Evolutionary conservation across 805 yeast genomes (phyloP), one percentile per base, ranked within the genome.

Genomic region (Brettanomyces naardenensis): DNA sequence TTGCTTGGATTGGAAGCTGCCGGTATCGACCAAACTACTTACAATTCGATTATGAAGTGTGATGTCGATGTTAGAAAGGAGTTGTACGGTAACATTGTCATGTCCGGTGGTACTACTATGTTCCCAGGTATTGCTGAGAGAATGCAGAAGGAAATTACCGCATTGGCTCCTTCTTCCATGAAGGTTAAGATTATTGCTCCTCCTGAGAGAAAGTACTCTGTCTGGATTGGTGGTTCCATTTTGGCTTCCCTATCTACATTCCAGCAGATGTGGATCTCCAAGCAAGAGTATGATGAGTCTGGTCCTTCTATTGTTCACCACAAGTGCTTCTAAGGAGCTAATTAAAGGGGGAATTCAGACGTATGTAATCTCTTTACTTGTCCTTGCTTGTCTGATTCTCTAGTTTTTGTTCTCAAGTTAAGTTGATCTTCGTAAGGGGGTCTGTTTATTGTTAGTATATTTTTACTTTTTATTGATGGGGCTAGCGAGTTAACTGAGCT

Each of bases 201-300:
- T 55, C 97, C 97, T 54, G 98, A 92, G 74, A 83, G 98, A 73
- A 92, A 92, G 73, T 92, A 85, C 84, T 85, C 95, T 61, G 96
- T 89, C 74, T 92, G 98, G 98, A 92, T 92, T 53, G 98, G 98
- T 80, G 98, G 98, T 75, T 92, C 97, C 58, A 92, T 92, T 64
- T 81, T 92, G 71, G 96, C 98, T 53, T 88, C 97, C 44, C 81
- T 92, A 68, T 86, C 96, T 48, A 92, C 98, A 68, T 92, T 92
- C 97, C 97, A 92, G 80, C 97, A 92, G 75, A 90, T 92, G 97
- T 92, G 98, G 98, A 88, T 92, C 85, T 89, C 97, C 65, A 92
- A 92, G 81, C 97, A 92, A 78, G 98, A 92, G 79, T 92, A 92
- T 84, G 98, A 92, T 81, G 98, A 92, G 78, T 86, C 96, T 74